Percentiles rank a stretch among this genome's conserved stretches.
Conservation (phyloP, 192 early-diverging fungal genomes). For the Martensiomyces pterosporus region DNA sequence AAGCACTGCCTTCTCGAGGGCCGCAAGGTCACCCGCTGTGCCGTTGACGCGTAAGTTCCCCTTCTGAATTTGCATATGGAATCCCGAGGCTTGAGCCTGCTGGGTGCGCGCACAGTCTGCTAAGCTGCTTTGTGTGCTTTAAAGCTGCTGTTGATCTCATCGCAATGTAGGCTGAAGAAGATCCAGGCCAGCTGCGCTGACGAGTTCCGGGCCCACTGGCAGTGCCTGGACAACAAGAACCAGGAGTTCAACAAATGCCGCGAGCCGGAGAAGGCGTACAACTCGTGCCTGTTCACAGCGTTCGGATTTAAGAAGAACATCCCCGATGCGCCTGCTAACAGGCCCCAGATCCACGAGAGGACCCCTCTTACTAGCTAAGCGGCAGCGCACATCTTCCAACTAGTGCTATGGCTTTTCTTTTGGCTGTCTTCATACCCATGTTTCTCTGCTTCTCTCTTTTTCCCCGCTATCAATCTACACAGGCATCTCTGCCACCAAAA, state of each 20-base stretch:
- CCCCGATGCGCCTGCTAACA: constrained; percentile 55
- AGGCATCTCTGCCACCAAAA: too few relatives aligned
- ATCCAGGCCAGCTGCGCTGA: constrained; percentile 84
- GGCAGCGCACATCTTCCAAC: too few relatives aligned
- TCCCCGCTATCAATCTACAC: too few relatives aligned
- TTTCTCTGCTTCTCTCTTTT: too few relatives aligned
- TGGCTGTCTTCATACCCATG: too few relatives aligned
- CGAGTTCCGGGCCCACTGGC: constrained; percentile 86
- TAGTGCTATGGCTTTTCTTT: too few relatives aligned
- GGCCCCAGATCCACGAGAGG: constrained; percentile 41
- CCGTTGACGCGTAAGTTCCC: constrained; percentile 79
- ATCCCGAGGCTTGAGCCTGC: too few relatives aligned
- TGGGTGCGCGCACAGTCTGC: too few relatives aligned
- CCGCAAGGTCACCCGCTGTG: constrained; percentile 92
- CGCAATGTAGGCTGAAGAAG: constrained; percentile 80
- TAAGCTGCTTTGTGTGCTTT: too few relatives aligned
- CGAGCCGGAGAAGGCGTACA: constrained; percentile 70
- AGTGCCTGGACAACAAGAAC: constrained; percentile 89
- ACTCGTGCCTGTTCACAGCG: constrained; percentile 84
- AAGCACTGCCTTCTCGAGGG: constrained; percentile 91
- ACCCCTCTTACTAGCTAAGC: constrained; percentile 14
- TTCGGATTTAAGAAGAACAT: constrained; percentile 72
- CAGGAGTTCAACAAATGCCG: constrained; percentile 82
- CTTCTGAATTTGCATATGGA: too few relatives aligned
- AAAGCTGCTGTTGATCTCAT: too few relatives aligned